Conservation (phyloP, 768 basidiomycete genomes). For the Trametes cinnabarina region DNA sequence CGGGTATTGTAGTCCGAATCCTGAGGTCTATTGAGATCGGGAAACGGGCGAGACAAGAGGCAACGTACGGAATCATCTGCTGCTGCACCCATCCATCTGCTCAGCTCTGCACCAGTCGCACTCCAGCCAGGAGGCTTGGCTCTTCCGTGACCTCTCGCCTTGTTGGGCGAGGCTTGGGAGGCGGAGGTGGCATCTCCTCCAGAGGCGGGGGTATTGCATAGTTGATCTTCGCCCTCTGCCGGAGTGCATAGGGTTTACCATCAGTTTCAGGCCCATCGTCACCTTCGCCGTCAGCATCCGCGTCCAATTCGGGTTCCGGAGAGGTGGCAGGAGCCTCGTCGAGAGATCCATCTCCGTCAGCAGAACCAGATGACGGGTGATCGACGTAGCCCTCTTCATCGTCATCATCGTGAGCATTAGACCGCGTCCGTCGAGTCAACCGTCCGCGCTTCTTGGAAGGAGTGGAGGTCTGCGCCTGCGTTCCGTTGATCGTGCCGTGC, state of each 20-base stretch:
- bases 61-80: conserved; percentile 62
- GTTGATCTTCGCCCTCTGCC: conserved; percentile 66
- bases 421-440: conserved; percentile 23
- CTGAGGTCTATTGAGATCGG: conserved; percentile 31
- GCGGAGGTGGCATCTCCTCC: conserved; percentile 58
- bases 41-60: background rate
- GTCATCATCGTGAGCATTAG: conserved; percentile 31
- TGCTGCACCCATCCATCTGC: conserved; percentile 72
- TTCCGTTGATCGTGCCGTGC: conserved; percentile 22
- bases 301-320: conserved; percentile 37
- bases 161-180: conserved; percentile 35
- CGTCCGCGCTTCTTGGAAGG: conserved; percentile 22
- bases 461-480: conserved; percentile 24
- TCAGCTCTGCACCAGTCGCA: conserved; percentile 72
- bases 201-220: conserved; percentile 81
- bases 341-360: conserved; percentile 54
- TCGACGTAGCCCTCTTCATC: conserved; percentile 54
- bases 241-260: conserved; percentile 61
- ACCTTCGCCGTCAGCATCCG: conserved; percentile 42
- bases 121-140: conserved; percentile 70
- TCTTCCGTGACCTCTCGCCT: conserved; percentile 31
- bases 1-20: conserved; percentile 72
- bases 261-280: conserved; percentile 45
- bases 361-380: conserved; percentile 48
- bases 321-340: conserved; percentile 50